phyloP scores from a whole-genome alignment of 495 filamentous ascomycete species.

The Penicillium tannophilum region DNA sequence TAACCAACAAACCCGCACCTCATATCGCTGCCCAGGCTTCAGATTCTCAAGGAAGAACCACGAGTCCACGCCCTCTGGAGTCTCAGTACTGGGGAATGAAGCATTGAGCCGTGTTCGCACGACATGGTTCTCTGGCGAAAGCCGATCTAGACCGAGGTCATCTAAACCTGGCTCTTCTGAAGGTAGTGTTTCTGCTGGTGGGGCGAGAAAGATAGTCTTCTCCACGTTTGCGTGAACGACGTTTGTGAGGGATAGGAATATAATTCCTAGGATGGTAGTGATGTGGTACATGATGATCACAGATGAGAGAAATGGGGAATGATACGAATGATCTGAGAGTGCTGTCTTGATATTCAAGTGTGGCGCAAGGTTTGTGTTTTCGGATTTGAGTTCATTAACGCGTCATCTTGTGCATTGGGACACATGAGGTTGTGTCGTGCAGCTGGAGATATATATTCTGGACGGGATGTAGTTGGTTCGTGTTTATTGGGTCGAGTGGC shows the following conservation, averaged over 20 bases:
- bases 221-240: slow-evolving; percentile 71
- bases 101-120: slow-evolving; percentile 64
- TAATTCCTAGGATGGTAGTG: slow-evolving; percentile 24
- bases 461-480: background rate
- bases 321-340: background rate
- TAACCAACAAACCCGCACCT: slow-evolving; percentile 91
- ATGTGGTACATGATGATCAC: slow-evolving; percentile 19
- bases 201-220: slow-evolving; percentile 86
- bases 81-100: slow-evolving; percentile 60
- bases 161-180: slow-evolving; percentile 59
- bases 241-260: slow-evolving; percentile 34
- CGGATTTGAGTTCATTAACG: background rate
- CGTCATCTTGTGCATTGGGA: background rate
- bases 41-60: slow-evolving; percentile 88
- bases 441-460: slow-evolving; percentile 15
- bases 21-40: slow-evolving; percentile 74
- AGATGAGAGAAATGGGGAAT: background rate
- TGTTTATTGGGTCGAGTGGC: slow-evolving; percentile 7
- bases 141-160: slow-evolving; percentile 62
- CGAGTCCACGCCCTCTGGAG: slow-evolving; percentile 62
- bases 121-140: slow-evolving; percentile 58
- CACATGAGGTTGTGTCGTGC: slow-evolving; percentile 4
- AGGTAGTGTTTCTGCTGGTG: slow-evolving; percentile 54
- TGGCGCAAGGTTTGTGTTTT: background rate
- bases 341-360: background rate